Base-by-base conservation (phyloP, 371 early-diverging fungal species). In the Lichtheimia hyalospora region DNA sequence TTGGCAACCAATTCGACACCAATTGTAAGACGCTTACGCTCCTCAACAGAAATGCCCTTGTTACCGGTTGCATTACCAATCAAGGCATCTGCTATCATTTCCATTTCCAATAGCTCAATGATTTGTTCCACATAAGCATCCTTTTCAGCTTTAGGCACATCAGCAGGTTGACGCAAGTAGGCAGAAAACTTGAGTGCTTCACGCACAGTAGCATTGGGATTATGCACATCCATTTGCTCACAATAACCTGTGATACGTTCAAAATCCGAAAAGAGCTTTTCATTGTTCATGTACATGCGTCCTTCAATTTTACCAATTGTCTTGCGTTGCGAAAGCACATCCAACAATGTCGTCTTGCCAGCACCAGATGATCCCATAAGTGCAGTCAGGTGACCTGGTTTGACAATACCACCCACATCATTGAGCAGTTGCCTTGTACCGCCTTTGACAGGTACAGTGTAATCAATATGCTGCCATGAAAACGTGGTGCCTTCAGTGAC, bases 271-370 rank as follows among this genome's bases (percentile, higher is more conserved):
- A 60, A 49, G 15, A 71, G 56, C 12, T 58, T 51, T 41, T 67
- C 64, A 63, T 73, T 79, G 79, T 84, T 73, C 77, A 91, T 57
- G 66, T 77, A 73, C 50, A 89, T 74, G 18, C 74, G 71, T 39
- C 93, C 93, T 5, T 84, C 76, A n/a, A 89, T 72, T 12, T 74
- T 85, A 15, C 91, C 91, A 40, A 82, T 79, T 25, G 85, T 89
- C 76, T 89, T 89, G 64, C 90, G 85, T 63, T 81, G 81, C 16
- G 90, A 85, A 10, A 89, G 70, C 0, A 91, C 78, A 71, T 95
- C 93, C 60, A 92, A 62, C 0, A 93, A 73, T 2, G 93, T 90
- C 0, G 92, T 89, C 71, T 95, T 95, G 44, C 95, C 95, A 21
- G 90, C 86, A 56, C 92, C 92, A 15, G 87, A 86, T 5, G 88